Evolutionary conservation across 805 yeast genomes (phyloP).

Genomic region (Metschnikowia lachancei): DNA sequence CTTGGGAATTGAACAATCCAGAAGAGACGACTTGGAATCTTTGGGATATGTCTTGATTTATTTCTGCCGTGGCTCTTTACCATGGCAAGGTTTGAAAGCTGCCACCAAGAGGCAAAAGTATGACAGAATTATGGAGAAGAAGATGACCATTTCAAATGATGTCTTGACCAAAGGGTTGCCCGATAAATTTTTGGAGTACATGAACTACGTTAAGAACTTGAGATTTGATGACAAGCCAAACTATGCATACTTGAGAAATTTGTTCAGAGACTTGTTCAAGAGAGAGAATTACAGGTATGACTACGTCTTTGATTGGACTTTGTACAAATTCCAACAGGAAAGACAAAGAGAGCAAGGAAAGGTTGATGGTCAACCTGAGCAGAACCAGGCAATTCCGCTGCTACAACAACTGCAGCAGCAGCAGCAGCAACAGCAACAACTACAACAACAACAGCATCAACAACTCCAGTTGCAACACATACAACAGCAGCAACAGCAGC

Average conservation of each 20-base stretch:
- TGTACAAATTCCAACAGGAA: slow-evolving; percentile 68
- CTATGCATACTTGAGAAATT: slow-evolving; percentile 80
- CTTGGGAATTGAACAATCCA: slow-evolving; percentile 23
- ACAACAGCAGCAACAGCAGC: slow-evolving; percentile 14
- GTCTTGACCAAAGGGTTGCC: slow-evolving; percentile 65
- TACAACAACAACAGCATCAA: slow-evolving; percentile 9
- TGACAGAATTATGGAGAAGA: slow-evolving; percentile 25
- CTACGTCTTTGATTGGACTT: slow-evolving; percentile 95
- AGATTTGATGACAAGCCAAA: slow-evolving; percentile 97
- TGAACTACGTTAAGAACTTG: slow-evolving; percentile 84
- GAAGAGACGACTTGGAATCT: slow-evolving; percentile 24
- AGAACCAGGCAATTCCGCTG: slow-evolving; percentile 20
- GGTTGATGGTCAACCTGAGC: slow-evolving; percentile 26
- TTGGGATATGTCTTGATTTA: slow-evolving; percentile 24
- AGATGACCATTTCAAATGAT: slow-evolving; percentile 24
- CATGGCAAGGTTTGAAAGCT: slow-evolving; percentile 26
- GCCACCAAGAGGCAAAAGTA: slow-evolving; percentile 24
- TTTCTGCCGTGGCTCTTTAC: slow-evolving; percentile 23
- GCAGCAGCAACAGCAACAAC: slow-evolving; percentile 9
- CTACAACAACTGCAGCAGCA: slow-evolving; percentile 18
- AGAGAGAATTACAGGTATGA: slow-evolving; percentile 89
- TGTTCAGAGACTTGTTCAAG: slow-evolving; percentile 84
- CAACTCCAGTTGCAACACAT: slow-evolving; percentile 12
- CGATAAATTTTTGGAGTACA: slow-evolving; percentile 79
- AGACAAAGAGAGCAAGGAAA: slow-evolving; percentile 48